These are phyloP conservation scores for Schwanniomyces occidentalis DNA, from an alignment of 805 yeast genomes.

Conservation along the genomic window DNA sequence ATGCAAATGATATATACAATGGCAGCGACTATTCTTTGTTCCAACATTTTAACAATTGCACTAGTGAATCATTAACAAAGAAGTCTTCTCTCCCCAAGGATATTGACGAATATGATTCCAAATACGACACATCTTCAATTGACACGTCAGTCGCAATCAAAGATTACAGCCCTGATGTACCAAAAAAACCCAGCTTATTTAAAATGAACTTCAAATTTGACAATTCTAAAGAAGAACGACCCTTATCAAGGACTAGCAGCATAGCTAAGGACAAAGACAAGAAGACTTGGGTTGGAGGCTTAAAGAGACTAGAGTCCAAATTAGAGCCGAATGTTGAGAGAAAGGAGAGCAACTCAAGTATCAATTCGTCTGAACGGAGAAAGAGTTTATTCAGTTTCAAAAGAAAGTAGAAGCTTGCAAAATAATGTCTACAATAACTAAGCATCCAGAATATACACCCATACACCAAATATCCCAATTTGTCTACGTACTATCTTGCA, in stretches of 20 bases:
- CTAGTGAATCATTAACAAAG: slow-evolving; percentile 11
- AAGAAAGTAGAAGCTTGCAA: slow-evolving; percentile 24
- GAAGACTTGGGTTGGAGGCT: slow-evolving; percentile 43
- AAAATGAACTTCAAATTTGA: slow-evolving; percentile 34
- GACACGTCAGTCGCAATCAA: slow-evolving; percentile 7
- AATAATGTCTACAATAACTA: too few relatives aligned
- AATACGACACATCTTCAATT: slow-evolving; percentile 12
- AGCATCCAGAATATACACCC: too few relatives aligned
- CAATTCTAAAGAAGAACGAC: slow-evolving; percentile 5
- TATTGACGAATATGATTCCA: slow-evolving; percentile 6
- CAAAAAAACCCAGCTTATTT: slow-evolving; percentile 18
- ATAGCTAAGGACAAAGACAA: slow-evolving; percentile 23
- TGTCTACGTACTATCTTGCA: too few relatives aligned
- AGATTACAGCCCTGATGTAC: neutral
- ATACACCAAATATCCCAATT: too few relatives aligned
- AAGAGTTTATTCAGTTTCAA: slow-evolving; percentile 41
- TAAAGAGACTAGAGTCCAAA: slow-evolving; percentile 32
- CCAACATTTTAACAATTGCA: slow-evolving; percentile 9
- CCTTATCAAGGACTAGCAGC: slow-evolving; percentile 1
- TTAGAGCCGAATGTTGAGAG: slow-evolving; percentile 4
- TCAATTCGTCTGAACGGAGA: slow-evolving; percentile 16
- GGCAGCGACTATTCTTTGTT: slow-evolving; percentile 31
- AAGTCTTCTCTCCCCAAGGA: slow-evolving; percentile 9
- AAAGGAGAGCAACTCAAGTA: slow-evolving; percentile 4
- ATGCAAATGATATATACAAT: slow-evolving; percentile 28